Conservation (phyloP, 345 rosid species). For the Nasturtium officinale region DNA sequence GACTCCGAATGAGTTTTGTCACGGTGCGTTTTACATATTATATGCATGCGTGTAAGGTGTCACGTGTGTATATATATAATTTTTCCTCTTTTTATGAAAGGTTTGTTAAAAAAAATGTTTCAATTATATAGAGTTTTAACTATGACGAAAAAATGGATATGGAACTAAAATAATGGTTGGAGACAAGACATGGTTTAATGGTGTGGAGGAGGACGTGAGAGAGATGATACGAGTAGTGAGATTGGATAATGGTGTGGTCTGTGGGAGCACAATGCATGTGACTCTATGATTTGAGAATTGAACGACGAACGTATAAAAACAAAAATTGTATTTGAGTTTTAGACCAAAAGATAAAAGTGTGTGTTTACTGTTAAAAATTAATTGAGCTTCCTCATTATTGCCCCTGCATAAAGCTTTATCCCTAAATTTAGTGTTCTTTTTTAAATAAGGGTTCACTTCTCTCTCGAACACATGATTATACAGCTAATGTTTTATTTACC, state of each 20-base stretch:
- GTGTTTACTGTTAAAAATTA: not conserved
- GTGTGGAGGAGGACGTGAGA: slow-evolving; percentile 5
- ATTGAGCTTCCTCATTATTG: not conserved
- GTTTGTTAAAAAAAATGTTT: too few species aligned
- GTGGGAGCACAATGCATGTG: slow-evolving; percentile 38
- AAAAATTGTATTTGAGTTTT: not conserved
- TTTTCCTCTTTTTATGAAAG: not conserved
- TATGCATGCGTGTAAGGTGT: slow-evolving; percentile 40
- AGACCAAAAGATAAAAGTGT: not conserved
- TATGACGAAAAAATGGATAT: not conserved
- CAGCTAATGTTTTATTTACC: not conserved
- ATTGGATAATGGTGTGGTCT: slow-evolving; percentile 29
- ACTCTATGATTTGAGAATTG: slow-evolving; percentile 15
- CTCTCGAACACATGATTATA: not conserved
- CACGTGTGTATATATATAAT: slow-evolving; percentile 28
- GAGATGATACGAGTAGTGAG: slow-evolving; percentile 9
- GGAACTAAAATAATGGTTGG: slow-evolving; percentile 8
- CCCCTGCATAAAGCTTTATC: too few species aligned
- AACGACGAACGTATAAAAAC: slow-evolving; percentile 32
- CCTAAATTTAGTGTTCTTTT: not conserved
- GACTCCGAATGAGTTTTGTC: slow-evolving; percentile 25
- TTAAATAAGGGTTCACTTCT: not conserved
- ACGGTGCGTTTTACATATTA: slow-evolving; percentile 12
- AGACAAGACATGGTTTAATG: not conserved
- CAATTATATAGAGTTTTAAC: too few species aligned